phyloP scores from a whole-genome alignment of 2,329 filamentous ascomycete genomes.

The Trichophyton mentagrophytes region DNA sequence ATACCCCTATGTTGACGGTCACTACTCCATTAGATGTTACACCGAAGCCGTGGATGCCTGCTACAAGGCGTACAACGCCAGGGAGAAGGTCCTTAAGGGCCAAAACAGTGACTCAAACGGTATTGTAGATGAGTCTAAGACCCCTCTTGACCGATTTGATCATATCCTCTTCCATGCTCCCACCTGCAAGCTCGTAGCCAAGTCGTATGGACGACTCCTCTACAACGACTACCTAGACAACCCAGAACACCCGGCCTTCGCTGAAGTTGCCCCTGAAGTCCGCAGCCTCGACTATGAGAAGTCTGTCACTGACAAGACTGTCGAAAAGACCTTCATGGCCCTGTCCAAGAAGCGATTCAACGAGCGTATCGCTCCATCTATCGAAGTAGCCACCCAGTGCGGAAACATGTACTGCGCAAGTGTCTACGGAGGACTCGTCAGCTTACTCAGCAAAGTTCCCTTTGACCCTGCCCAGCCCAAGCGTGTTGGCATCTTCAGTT shows the following conservation, averaged over 20 bases:
- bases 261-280: slow-evolving; percentile 62
- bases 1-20: slow-evolving; percentile 68
- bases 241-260: slow-evolving; percentile 54
- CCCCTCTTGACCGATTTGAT: slow-evolving; percentile 66
- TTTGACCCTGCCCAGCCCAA: slow-evolving; percentile 55
- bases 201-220: slow-evolving; percentile 69
- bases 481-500: slow-evolving; percentile 64
- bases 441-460: slow-evolving; percentile 51
- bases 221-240: slow-evolving; percentile 75
- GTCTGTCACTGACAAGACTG: slow-evolving; percentile 65
- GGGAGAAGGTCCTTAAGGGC: slow-evolving; percentile 48
- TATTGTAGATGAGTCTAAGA: slow-evolving; percentile 38
- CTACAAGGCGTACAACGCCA: slow-evolving; percentile 68
- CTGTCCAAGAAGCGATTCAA: slow-evolving; percentile 74
- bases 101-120: slow-evolving; percentile 31
- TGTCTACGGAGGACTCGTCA: slow-evolving; percentile 45
- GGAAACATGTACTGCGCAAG: slow-evolving; percentile 52
- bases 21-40: slow-evolving; percentile 67
- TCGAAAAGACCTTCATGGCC: slow-evolving; percentile 78
- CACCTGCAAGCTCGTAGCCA: slow-evolving; percentile 76
- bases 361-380: slow-evolving; percentile 60
- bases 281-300: slow-evolving; percentile 66
- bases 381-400: slow-evolving; percentile 65
- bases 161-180: slow-evolving; percentile 73
- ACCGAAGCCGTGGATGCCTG: slow-evolving; percentile 60